Conservation (phyloP, 225 moss, liverwort and hornwort genomes). For the Ulota crispa region DNA sequence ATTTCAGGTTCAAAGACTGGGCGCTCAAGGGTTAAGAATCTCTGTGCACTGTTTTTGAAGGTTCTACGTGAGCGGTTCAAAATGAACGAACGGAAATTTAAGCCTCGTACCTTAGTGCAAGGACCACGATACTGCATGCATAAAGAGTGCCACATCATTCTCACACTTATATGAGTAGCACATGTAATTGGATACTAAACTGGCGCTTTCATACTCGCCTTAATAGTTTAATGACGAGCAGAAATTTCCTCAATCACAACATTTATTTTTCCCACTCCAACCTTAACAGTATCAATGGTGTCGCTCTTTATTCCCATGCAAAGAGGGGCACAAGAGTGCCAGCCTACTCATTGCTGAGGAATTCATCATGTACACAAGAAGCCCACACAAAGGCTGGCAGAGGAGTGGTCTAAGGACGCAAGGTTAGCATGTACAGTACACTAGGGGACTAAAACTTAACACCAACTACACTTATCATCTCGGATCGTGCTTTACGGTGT, state of each 20-base stretch:
- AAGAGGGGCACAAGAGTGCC: conserved; percentile 7
- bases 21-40: no score
- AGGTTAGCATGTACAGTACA: conserved; percentile 38
- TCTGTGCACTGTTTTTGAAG: no score
- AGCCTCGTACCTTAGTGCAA: no score
- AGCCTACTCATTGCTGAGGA: conserved; percentile 32
- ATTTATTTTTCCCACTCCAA: neutral
- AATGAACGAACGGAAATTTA: no score
- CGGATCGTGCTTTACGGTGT: conserved; percentile 6
- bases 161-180: no score
- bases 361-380: conserved; percentile 31
- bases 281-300: neutral
- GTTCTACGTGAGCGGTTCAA: no score
- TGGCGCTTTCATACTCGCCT: no score
- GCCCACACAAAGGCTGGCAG: conserved; percentile 21
- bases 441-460: neutral
- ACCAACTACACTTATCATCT: neutral
- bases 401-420: conserved; percentile 14
- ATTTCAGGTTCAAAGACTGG: no score
- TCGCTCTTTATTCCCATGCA: conserved; percentile 30
- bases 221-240: neutral
- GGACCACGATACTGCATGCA: no score
- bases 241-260: neutral
- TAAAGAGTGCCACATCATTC: no score
- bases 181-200: no score